A percentile compares a stretch with the other conserved stretches of the same genome.
Evolutionary conservation across 345 rosid genomes (phyloP).

Genomic region (Aethionema arabicum): DNA sequence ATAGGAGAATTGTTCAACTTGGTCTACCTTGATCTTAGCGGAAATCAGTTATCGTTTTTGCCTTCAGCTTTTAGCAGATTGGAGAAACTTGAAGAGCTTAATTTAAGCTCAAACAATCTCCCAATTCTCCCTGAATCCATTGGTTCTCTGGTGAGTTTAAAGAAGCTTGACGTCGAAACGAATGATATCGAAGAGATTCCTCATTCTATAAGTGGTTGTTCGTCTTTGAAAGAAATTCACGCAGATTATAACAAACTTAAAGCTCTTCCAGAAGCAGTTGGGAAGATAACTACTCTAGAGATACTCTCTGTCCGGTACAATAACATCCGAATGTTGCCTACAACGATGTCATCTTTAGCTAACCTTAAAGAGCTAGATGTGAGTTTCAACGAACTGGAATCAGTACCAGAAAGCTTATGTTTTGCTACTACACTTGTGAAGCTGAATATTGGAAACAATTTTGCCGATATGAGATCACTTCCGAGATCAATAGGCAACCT

Average conservation of each 20-base stretch:
- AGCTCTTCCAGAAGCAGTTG: conserved; percentile 98
- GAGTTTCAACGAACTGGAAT: conserved; percentile 97
- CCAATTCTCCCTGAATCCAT: conserved; percentile 63
- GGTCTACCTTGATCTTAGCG: conserved; percentile 63
- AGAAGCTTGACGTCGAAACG: conserved; percentile 75
- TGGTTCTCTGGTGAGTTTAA: conserved; percentile 67
- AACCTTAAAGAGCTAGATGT: conserved; percentile 81
- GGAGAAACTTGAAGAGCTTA: conserved; percentile 75
- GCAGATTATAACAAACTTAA: conserved; percentile 92
- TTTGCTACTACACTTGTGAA: conserved; percentile 88
- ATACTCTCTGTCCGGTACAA: conserved; percentile 83
- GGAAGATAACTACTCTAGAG: conserved; percentile 77
- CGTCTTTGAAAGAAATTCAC: conserved; percentile 65
- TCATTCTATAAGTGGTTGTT: conserved; percentile 69
- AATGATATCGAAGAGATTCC: conserved; percentile 91
- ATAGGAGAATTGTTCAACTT: conserved; percentile 74
- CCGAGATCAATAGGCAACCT: conserved; percentile 97
- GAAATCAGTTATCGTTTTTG: conserved; percentile 74
- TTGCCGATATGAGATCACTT: conserved; percentile 71
- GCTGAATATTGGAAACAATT: conserved; percentile 91
- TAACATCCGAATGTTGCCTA: conserved; percentile 83
- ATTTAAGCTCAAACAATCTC: conserved; percentile 70
- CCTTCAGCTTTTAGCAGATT: conserved; percentile 69
- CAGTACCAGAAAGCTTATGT: conserved; percentile 94
- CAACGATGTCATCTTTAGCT: conserved; percentile 81